Evolutionary conservation across 2,329 filamentous ascomycete genomes (phyloP).

Genomic region (Fusarium luffae): DNA sequence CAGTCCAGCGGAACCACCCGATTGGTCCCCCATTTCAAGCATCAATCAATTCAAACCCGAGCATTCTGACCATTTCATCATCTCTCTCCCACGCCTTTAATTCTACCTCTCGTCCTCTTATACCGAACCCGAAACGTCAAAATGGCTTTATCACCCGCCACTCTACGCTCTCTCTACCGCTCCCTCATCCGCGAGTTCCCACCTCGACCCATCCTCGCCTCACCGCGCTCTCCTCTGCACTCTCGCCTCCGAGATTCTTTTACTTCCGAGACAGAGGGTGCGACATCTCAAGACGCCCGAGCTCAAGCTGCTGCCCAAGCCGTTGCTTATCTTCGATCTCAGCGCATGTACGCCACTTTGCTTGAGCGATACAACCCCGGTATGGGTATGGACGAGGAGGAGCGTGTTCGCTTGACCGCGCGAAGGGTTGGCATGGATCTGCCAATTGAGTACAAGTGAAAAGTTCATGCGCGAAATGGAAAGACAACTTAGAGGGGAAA

Average conservation of each 20-base stretch:
- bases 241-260: conserved; percentile 49
- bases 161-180: conserved; percentile 84
- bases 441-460: conserved; percentile 68
- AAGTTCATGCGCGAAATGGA: background rate
- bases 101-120: background rate
- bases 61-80: conserved; percentile 16
- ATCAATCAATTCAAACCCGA: conserved; percentile 17
- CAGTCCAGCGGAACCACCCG: conserved; percentile 17
- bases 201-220: conserved; percentile 67
- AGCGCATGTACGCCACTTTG: conserved; percentile 82
- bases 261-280: conserved; percentile 65
- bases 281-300: conserved; percentile 47
- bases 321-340: conserved; percentile 82
- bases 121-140: background rate
- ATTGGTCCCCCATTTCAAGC: conserved; percentile 30
- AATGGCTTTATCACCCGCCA: conserved; percentile 56
- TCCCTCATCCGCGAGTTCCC: conserved; percentile 90
- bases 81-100: background rate
- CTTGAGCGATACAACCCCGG: conserved; percentile 95
- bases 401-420: conserved; percentile 85
- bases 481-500: background rate
- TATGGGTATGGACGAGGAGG: conserved; percentile 86
- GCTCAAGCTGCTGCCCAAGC: conserved; percentile 74
- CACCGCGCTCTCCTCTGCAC: conserved; percentile 66
- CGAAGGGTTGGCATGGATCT: conserved; percentile 91